A percentile compares a stretch with the other conserved stretches of the same genome.
These are phyloP conservation scores for Moesziomyces aphidis DNA, from an alignment of 1,284 basidiomycete genomes.

Conservation along the genomic window DNA sequence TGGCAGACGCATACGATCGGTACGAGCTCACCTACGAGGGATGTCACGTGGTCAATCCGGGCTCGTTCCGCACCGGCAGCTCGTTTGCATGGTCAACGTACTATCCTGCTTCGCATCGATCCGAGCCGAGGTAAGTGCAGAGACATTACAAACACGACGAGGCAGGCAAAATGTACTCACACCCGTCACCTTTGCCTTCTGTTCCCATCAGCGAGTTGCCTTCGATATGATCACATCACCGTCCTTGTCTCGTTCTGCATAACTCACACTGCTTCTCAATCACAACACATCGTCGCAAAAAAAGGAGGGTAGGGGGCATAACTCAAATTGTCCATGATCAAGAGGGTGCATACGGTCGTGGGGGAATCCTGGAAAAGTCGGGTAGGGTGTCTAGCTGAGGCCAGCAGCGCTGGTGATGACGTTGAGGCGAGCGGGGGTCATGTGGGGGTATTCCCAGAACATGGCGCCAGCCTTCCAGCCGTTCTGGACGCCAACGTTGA, in stretches of 20 bases:
- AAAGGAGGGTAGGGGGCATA: not conserved
- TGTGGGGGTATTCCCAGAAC: conserved; percentile 55
- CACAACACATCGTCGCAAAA: not conserved
- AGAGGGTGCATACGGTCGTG: conserved; percentile 11
- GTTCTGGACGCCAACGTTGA: conserved; percentile 72
- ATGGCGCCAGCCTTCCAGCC: conserved; percentile 74
- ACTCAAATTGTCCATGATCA: conserved; percentile 36
- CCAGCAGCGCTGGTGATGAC: conserved; percentile 44
- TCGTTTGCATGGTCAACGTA: conserved; percentile 67
- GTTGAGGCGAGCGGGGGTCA: conserved; percentile 40
- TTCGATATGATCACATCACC: not conserved
- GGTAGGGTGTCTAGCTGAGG: conserved; percentile 12
- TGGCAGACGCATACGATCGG: conserved; percentile 95
- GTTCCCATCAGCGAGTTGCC: not conserved
- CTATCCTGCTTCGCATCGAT: conserved; percentile 64
- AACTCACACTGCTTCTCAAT: not conserved
- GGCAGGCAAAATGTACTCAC: no score
- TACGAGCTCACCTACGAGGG: conserved; percentile 97
- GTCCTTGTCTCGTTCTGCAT: no score
- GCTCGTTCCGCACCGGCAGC: conserved; percentile 69
- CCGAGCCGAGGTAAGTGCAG: conserved; percentile 58
- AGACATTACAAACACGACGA: no score
- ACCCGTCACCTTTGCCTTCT: no score
- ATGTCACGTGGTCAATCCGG: conserved; percentile 98
- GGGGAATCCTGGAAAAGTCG: not conserved